Evolutionary conservation across 2,329 filamentous ascomycete genomes (phyloP).

Genomic region (Calycina marina): DNA sequence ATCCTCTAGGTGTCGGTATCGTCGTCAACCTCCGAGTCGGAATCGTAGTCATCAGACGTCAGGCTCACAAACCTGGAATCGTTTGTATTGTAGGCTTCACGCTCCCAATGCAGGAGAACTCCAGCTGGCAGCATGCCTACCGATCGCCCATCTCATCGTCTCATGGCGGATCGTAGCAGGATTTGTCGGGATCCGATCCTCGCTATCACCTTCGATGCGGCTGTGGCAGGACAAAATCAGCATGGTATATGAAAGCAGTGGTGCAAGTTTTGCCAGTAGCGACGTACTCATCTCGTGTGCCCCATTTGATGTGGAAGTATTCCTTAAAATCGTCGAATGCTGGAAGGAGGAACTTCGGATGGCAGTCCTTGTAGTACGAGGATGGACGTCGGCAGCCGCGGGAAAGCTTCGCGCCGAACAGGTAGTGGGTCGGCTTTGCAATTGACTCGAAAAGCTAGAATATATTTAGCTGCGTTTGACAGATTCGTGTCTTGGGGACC

Average conservation of each 20-base stretch:
- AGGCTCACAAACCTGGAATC: too few species aligned
- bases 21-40: slow-evolving; percentile 10
- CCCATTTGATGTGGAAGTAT: slow-evolving; percentile 43
- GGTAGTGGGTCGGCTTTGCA: slow-evolving; percentile 43
- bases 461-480: slow-evolving; percentile 3
- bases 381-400: slow-evolving; percentile 20
- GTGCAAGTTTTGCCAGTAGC: too few species aligned
- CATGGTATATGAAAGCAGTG: too few species aligned
- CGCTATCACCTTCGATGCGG: too few species aligned
- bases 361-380: too few species aligned
- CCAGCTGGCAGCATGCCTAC: slow-evolving; percentile 11
- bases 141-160: slow-evolving; percentile 8
- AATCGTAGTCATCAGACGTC: slow-evolving; percentile 7
- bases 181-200: slow-evolving; percentile 26
- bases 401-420: slow-evolving; percentile 36
- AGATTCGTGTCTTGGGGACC: slow-evolving; percentile 17
- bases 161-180: slow-evolving; percentile 8
- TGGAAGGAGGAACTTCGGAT: slow-evolving; percentile 27
- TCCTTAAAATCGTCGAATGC: slow-evolving; percentile 37
- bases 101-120: neutral
- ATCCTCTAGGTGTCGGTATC: slow-evolving; percentile 1
- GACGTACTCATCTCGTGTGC: too few species aligned
- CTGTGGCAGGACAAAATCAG: too few species aligned
- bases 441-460: slow-evolving; percentile 55
- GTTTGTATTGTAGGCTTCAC: too few species aligned